A percentile compares a stretch with the other conserved stretches of the same genome.
phyloP scores from a whole-genome alignment of 192 early-diverging fungal species.

The Chytriomyces confervae region DNA sequence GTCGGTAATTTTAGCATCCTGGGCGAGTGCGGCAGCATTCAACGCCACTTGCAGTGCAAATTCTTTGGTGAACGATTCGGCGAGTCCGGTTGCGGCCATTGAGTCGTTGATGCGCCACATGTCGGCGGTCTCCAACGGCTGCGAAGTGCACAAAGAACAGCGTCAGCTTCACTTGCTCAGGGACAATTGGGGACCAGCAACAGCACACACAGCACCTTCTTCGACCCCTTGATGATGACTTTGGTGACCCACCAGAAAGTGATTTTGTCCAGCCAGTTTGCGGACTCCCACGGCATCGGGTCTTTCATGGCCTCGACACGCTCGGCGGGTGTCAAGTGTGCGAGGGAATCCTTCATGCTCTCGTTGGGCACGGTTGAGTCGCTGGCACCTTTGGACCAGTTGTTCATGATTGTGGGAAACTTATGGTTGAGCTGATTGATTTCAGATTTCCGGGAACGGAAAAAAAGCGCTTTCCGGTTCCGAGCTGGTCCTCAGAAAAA shows the following conservation, averaged over 20 bases:
- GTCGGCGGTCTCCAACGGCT: neutral
- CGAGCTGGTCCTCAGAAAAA: too few species aligned
- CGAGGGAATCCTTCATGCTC: neutral
- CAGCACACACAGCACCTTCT: neutral
- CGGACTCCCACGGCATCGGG: conserved; percentile 3
- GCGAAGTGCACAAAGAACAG: too few species aligned
- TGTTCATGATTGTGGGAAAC: too few species aligned
- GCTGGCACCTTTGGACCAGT: too few species aligned
- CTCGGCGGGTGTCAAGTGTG: neutral
- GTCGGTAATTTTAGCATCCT: neutral
- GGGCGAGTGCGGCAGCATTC: neutral
- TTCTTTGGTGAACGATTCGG: neutral
- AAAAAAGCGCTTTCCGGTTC: too few species aligned
- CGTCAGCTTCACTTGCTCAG: too few species aligned
- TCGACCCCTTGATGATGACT: neutral
- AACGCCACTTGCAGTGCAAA: neutral
- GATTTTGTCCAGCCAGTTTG: neutral
- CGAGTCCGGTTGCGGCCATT: neutral
- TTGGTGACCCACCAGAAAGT: conserved; percentile 22
- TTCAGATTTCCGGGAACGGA: too few species aligned
- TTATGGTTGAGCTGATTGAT: too few species aligned
- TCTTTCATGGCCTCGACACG: neutral
- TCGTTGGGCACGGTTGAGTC: too few species aligned
- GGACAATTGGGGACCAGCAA: too few species aligned
- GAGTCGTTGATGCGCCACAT: conserved; percentile 11